Evolutionary conservation across 192 early-diverging fungal genomes (phyloP), one percentile per base, ranked within the genome.

Genomic region (Backusella macrospora): DNA sequence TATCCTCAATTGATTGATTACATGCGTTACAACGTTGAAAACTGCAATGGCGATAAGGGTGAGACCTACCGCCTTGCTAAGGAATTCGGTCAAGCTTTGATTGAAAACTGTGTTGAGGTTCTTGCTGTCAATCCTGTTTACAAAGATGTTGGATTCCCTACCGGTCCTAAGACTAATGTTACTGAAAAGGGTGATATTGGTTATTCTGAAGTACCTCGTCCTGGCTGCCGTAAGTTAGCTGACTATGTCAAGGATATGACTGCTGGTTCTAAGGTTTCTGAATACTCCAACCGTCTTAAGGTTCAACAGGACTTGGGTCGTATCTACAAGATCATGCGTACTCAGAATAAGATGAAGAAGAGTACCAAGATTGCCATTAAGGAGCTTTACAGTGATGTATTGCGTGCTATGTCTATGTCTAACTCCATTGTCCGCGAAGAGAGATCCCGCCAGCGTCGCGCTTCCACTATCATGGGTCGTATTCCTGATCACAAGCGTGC

Each of bases 211-310:
- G 89, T 93, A 70, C 92, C 89, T 80, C 93, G 96, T 62, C 78
- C 83, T 49, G 93, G 92, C 38, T 83, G 86, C 73, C 92, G 91
- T 82, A 98, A 98, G 90, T 87, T 98, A 80, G 90, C 94, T 79
- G 91, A 96, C 72, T 98, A 96, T 76, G 95, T 98, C 81, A 88
- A 90, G 78, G 92, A 92, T 64, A 94, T 98, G 94, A 84, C 87
- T 83, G 82, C 83, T 34, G 92, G 90, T 26, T 85, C 86, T 70
- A 86, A 89, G 78, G 84, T 90, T 79, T 85, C 89, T 59, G 87
- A 93, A 79, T 94, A 90, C 87, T 86, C 86, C 46, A 86, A 87
- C 82, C 91, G 91, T 65, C 90, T 91, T 78, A 88, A 87, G 72
- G 91, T 93, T 8, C 90, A 93, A 81, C 90, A 93, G 78, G 90